Evolutionary conservation across 1,284 basidiomycete species (phyloP).

Genomic region (Cryptococcus floricola): DNA sequence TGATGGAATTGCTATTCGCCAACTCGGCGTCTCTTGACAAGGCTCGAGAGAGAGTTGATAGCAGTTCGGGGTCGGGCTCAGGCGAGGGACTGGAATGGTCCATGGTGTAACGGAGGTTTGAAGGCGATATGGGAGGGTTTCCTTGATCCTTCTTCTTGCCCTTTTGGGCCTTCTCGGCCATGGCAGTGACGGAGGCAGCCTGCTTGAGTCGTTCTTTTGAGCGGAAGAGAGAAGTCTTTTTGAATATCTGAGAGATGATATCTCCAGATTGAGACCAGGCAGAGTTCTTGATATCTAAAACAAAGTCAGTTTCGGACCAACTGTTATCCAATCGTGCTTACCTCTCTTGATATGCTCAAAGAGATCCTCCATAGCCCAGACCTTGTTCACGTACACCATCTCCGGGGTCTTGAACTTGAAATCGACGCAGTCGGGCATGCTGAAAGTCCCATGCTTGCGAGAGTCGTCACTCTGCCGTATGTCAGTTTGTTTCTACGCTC

Average conservation of each 20-base stretch:
- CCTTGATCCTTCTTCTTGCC: background rate
- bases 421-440: constrained; percentile 52
- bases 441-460: constrained; percentile 48
- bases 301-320: background rate
- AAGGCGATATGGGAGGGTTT: constrained; percentile 8
- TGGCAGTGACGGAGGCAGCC: constrained; percentile 17
- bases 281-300: constrained; percentile 38
- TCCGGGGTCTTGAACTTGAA: constrained; percentile 54
- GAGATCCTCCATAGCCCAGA: constrained; percentile 79
- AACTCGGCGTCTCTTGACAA: constrained; percentile 3
- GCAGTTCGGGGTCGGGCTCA: constrained; percentile 6
- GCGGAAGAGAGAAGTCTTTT: constrained; percentile 40
- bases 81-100: constrained; percentile 4
- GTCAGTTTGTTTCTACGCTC: background rate
- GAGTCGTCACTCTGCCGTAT: constrained; percentile 47
- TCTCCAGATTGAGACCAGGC: constrained; percentile 49
- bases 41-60: constrained; percentile 7
- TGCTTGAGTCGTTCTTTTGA: constrained; percentile 35
- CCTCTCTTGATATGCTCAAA: constrained; percentile 77
- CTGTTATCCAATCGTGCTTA: constrained; percentile 45
- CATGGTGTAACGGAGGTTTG: constrained; percentile 16
- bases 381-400: constrained; percentile 79
- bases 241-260: constrained; percentile 44
- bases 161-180: constrained; percentile 1
- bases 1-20: background rate